A percentile compares a stretch with the other conserved stretches of the same genome.
These are phyloP conservation scores for Ceratobasidium sp. DNA, from an alignment of 1,284 basidiomycete species.

Conservation along the genomic window DNA sequence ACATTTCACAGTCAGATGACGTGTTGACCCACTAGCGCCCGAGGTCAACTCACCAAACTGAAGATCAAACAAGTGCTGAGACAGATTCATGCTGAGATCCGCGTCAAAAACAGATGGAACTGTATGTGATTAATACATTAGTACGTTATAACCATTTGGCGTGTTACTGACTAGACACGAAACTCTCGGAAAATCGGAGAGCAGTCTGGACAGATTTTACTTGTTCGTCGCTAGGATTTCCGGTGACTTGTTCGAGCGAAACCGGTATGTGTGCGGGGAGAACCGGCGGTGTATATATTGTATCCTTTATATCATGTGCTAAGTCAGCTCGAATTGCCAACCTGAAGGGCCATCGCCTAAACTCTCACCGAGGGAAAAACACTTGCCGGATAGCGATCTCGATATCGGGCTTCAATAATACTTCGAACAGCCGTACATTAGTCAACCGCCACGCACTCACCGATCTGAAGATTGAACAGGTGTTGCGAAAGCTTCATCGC, in stretches of 20 bases:
- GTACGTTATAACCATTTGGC: too few relatives aligned
- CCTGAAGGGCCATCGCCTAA: too few relatives aligned
- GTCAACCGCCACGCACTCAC: background rate
- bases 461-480: conserved; percentile 22
- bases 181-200: background rate
- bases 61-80: conserved; percentile 22
- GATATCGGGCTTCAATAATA: conserved; percentile 19
- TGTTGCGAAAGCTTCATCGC: background rate
- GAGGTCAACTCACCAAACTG: conserved; percentile 16
- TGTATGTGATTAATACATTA: too few relatives aligned
- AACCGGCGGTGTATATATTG: background rate
- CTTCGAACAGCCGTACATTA: too few relatives aligned
- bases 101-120: conserved; percentile 30
- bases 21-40: too few relatives aligned
- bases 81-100: conserved; percentile 24
- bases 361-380: conserved; percentile 6
- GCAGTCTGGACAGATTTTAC: background rate
- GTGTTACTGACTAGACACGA: background rate
- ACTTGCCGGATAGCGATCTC: background rate
- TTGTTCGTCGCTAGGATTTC: background rate
- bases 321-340: too few relatives aligned
- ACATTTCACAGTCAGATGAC: background rate
- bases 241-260: background rate
- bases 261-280: background rate
- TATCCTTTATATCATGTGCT: background rate